These are phyloP conservation scores for Penicillium brasilianum DNA, from an alignment of 2,329 filamentous ascomycete genomes.

Conservation along the genomic window DNA sequence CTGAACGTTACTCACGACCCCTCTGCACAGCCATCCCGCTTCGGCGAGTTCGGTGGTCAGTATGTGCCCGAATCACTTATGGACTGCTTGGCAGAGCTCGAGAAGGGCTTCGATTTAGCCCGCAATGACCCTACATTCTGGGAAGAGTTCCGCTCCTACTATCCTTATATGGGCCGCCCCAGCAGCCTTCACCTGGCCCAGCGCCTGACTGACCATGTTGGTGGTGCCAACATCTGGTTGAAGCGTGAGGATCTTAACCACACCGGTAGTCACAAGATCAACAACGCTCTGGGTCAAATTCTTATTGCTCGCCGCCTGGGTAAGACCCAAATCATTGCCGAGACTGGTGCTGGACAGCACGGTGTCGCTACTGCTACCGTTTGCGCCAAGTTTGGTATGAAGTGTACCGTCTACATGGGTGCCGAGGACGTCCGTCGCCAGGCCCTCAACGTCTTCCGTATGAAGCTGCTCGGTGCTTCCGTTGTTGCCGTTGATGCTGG, in stretches of 20 bases:
- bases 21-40: conserved; percentile 76
- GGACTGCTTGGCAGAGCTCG: conserved; percentile 91
- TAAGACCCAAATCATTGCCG: conserved; percentile 96
- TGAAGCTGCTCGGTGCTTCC: conserved; percentile 91
- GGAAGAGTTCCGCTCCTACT: conserved; percentile 95
- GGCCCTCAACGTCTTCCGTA: conserved; percentile 96
- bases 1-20: conserved; percentile 68
- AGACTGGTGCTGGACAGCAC: conserved; percentile 96
- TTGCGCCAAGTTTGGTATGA: conserved; percentile 97
- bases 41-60: conserved; percentile 95
- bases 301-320: conserved; percentile 83
- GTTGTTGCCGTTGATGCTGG: conserved; percentile 94
- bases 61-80: conserved; percentile 98
- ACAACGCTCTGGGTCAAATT: conserved; percentile 94
- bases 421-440: conserved; percentile 96
- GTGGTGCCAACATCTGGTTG: conserved; percentile 94
- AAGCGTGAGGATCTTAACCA: conserved; percentile 98
- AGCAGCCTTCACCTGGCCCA: conserved; percentile 89
- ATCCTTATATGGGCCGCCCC: conserved; percentile 95
- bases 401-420: conserved; percentile 98
- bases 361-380: conserved; percentile 97
- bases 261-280: conserved; percentile 98
- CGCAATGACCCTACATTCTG: conserved; percentile 90
- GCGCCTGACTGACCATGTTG: conserved; percentile 83
- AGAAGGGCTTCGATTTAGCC: conserved; percentile 86